Evolutionary conservation across 1,139 yeast species (phyloP).

Genomic region (Sugiyamaella japonica): DNA sequence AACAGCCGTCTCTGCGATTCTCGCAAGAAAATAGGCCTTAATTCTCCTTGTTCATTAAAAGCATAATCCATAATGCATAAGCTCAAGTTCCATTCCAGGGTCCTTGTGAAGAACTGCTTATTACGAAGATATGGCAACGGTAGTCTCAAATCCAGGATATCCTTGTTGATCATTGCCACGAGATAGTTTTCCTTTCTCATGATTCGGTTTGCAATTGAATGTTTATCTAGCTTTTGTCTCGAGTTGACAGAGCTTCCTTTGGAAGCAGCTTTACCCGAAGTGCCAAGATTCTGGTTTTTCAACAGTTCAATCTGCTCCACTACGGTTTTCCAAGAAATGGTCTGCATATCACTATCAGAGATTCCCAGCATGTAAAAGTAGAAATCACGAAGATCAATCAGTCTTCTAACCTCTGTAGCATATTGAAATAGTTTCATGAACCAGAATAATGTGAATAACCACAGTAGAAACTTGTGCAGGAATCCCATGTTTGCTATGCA

Average conservation of each 20-base stretch:
- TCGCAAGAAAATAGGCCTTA: constrained; percentile 71
- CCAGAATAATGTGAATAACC: constrained; percentile 62
- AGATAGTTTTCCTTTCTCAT: constrained; percentile 94
- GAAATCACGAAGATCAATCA: constrained; percentile 64
- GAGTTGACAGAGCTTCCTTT: constrained; percentile 45
- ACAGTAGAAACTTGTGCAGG: constrained; percentile 55
- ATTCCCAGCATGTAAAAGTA: constrained; percentile 67
- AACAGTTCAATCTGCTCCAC: constrained; percentile 74
- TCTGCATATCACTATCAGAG: constrained; percentile 79
- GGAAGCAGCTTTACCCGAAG: constrained; percentile 41
- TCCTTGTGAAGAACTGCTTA: constrained; percentile 62
- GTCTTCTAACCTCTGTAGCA: constrained; percentile 47
- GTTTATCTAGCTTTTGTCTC: constrained; percentile 79
- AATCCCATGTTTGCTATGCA: constrained; percentile 57
- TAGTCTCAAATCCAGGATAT: constrained; percentile 64
- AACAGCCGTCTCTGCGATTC: constrained; percentile 68
- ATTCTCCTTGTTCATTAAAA: constrained; percentile 80
- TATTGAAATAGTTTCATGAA: constrained; percentile 60
- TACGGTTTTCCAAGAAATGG: constrained; percentile 89
- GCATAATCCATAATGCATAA: constrained; percentile 84
- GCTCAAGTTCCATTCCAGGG: constrained; percentile 91
- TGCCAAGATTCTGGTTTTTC: constrained; percentile 76
- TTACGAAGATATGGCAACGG: constrained; percentile 47
- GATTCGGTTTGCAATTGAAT: constrained; percentile 89
- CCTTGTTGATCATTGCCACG: constrained; percentile 83